These are phyloP conservation scores for Backusella morwellensis DNA, from an alignment of 192 early-diverging fungal genomes.

Conservation along the genomic window DNA sequence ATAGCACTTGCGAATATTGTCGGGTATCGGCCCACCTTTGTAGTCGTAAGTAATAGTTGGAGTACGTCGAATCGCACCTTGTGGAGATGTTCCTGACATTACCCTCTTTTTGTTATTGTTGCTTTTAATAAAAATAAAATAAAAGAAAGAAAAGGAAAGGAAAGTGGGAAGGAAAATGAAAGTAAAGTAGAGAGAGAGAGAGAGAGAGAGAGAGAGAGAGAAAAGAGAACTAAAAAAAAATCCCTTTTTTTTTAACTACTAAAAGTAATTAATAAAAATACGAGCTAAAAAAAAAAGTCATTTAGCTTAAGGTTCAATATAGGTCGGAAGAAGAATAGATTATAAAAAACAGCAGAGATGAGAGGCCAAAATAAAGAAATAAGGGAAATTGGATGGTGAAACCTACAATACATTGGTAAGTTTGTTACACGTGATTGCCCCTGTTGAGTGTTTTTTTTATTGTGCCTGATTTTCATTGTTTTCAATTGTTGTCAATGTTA, in stretches of 20 bases:
- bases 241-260: neutral
- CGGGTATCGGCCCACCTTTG: conserved; percentile 24
- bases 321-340: neutral
- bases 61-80: neutral
- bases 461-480: neutral
- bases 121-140: neutral
- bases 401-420: neutral
- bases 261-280: neutral
- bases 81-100: conserved; percentile 1
- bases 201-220: neutral
- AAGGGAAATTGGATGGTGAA: neutral
- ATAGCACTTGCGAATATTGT: conserved; percentile 20
- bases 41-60: conserved; percentile 5
- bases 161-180: neutral
- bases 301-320: neutral
- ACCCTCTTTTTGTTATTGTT: neutral
- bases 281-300: neutral
- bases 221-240: neutral
- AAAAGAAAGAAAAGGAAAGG: neutral
- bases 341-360: neutral
- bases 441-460: neutral
- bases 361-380: neutral
- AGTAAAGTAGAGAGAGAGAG: neutral
- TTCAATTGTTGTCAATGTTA: neutral
- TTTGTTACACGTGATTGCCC: neutral